Percentiles rank a stretch among this genome's conserved stretches.
Evolutionary conservation across 208 protist genomes (phyloP).

Genomic region (Leishmania major): DNA sequence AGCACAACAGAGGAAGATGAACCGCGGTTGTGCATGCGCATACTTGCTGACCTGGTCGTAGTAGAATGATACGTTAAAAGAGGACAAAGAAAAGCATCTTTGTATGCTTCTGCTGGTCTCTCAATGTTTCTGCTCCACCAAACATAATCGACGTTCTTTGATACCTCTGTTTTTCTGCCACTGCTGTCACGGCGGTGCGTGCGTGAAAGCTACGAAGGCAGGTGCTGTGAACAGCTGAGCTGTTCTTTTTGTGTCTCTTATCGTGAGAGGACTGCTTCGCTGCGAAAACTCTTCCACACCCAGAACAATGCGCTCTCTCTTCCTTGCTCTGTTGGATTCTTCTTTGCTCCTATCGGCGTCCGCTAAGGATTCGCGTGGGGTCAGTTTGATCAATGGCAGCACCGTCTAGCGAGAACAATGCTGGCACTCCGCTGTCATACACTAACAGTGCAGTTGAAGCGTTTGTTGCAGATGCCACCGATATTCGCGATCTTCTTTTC

Average conservation of each 20-base stretch:
- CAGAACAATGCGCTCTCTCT: neutral
- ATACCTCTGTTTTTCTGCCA: neutral
- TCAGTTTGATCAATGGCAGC: neutral
- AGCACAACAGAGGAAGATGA: neutral
- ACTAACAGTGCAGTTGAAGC: neutral
- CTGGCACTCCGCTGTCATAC: neutral
- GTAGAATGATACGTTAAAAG: neutral
- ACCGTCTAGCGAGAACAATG: neutral
- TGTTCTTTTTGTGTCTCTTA: neutral
- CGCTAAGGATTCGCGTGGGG: neutral
- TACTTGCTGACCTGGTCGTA: neutral
- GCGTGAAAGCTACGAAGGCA: neutral
- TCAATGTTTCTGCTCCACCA: neutral
- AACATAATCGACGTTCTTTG: neutral
- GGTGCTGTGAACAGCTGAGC: neutral
- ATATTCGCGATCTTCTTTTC: slow-evolving; percentile 21
- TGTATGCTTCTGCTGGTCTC: neutral
- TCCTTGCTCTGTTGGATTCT: neutral
- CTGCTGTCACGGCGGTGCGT: neutral
- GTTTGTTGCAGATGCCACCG: slow-evolving; percentile 17
- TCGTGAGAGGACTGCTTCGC: neutral
- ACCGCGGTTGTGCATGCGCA: neutral
- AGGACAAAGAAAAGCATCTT: neutral
- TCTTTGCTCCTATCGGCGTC: neutral
- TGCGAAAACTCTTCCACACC: neutral